A percentile compares a stretch with the other conserved stretches of the same genome.
phyloP scores from a whole-genome alignment of 1,139 yeast genomes.

The Diutina ranongensis region DNA sequence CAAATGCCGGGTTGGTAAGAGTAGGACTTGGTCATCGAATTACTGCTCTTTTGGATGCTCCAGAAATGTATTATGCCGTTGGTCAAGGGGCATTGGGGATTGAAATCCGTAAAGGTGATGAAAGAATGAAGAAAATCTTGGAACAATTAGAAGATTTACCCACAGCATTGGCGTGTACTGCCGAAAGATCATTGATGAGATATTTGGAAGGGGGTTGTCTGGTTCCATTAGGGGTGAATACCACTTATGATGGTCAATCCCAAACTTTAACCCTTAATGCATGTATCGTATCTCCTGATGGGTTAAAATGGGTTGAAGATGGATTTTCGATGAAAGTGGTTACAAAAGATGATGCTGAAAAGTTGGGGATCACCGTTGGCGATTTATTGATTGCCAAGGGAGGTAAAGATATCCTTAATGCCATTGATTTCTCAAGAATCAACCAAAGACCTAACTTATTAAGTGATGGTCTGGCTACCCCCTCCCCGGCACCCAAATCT shows the following conservation, averaged over 20 bases:
- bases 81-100: constrained; percentile 97
- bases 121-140: constrained; percentile 44
- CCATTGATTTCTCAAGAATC: constrained; percentile 61
- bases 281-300: constrained; percentile 80
- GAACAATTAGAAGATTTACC: constrained; percentile 52
- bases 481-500: neutral
- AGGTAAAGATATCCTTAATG: constrained; percentile 73
- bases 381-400: constrained; percentile 58
- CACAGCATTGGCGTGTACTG: constrained; percentile 70
- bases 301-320: constrained; percentile 53
- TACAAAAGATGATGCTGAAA: constrained; percentile 51
- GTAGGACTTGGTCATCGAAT: constrained; percentile 64
- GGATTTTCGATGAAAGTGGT: constrained; percentile 22
- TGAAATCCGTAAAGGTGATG: constrained; percentile 70
- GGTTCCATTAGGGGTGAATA: constrained; percentile 87
- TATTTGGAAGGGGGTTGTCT: constrained; percentile 95
- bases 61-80: constrained; percentile 90
- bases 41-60: constrained; percentile 55
- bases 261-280: constrained; percentile 45
- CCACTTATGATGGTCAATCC: constrained; percentile 37
- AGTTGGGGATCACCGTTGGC: constrained; percentile 64
- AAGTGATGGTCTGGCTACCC: constrained; percentile 1
- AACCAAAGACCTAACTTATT: constrained; percentile 22
- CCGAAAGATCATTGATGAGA: constrained; percentile 83
- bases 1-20: constrained; percentile 84